These are phyloP conservation scores for Beverwykella pulmonaria DNA, from an alignment of 495 filamentous ascomycete species.

Conservation along the genomic window DNA sequence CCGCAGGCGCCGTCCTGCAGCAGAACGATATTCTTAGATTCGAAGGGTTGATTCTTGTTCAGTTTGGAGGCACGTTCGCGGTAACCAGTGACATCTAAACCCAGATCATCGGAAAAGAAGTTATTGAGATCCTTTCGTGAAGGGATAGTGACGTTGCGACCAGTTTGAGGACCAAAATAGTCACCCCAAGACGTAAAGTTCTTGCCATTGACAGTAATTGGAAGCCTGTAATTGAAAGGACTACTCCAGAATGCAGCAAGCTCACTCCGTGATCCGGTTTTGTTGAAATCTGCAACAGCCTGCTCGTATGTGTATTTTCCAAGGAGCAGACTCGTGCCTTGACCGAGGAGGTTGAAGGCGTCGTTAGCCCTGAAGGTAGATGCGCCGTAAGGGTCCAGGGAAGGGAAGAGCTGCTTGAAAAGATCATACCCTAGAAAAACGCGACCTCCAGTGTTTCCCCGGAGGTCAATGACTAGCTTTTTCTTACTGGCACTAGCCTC, in stretches of 20 bases:
- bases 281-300: conserved; percentile 14
- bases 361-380: conserved; percentile 29
- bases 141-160: conserved; percentile 21
- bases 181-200: conserved; percentile 33
- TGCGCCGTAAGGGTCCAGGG: conserved; percentile 27
- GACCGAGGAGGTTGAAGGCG: conserved; percentile 21
- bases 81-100: conserved; percentile 25
- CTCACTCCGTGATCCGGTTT: background rate
- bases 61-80: conserved; percentile 21
- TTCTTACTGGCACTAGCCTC: conserved; percentile 26
- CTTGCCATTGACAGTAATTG: conserved; percentile 13
- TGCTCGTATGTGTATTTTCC: conserved; percentile 18
- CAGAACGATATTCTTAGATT: conserved; percentile 34
- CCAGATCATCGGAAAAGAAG: conserved; percentile 32
- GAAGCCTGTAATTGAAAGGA: conserved; percentile 28
- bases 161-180: conserved; percentile 29
- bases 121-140: conserved; percentile 31
- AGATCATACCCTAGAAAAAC: conserved; percentile 33
- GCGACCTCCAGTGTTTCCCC: conserved; percentile 30
- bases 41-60: conserved; percentile 28
- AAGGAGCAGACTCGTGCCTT: background rate
- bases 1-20: conserved; percentile 37
- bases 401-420: conserved; percentile 38
- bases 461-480: conserved; percentile 34
- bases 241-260: conserved; percentile 1